phyloP scores from a whole-genome alignment of 805 yeast species.

The Lipomyces lipofer region DNA sequence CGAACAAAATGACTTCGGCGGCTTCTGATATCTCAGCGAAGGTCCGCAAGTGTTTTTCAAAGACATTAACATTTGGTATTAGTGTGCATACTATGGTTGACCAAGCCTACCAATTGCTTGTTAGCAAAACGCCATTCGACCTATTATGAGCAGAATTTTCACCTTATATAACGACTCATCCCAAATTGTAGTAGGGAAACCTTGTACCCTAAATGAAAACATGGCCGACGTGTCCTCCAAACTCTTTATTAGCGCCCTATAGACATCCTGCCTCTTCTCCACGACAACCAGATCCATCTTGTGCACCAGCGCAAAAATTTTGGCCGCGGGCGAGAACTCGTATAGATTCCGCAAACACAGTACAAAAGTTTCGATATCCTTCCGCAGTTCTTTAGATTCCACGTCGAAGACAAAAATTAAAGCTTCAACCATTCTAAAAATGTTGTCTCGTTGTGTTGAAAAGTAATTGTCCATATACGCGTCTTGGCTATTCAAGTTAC shows the following conservation, averaged over 20 bases:
- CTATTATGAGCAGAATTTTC: background rate
- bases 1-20: slow-evolving; percentile 87
- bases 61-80: slow-evolving; percentile 83
- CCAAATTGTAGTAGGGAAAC: slow-evolving; percentile 96
- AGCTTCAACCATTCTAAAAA: slow-evolving; percentile 93
- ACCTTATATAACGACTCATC: slow-evolving; percentile 85
- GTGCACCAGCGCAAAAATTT: slow-evolving; percentile 86
- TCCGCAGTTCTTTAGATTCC: slow-evolving; percentile 84
- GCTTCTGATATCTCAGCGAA: slow-evolving; percentile 77
- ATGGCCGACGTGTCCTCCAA: slow-evolving; percentile 63
- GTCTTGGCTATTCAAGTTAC: slow-evolving; percentile 60
- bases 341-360: slow-evolving; percentile 78
- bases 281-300: slow-evolving; percentile 84
- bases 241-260: slow-evolving; percentile 79
- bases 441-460: slow-evolving; percentile 84
- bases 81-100: slow-evolving; percentile 91
- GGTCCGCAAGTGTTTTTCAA: slow-evolving; percentile 71
- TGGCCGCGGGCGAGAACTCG: slow-evolving; percentile 85
- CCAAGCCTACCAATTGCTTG: slow-evolving; percentile 62
- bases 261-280: slow-evolving; percentile 53
- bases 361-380: slow-evolving; percentile 89
- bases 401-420: slow-evolving; percentile 95
- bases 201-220: slow-evolving; percentile 44
- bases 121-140: slow-evolving; percentile 1
- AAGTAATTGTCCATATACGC: slow-evolving; percentile 93